Base-by-base conservation (phyloP, 2,329 filamentous ascomycete genomes). In the Cercospora brassicicola region DNA sequence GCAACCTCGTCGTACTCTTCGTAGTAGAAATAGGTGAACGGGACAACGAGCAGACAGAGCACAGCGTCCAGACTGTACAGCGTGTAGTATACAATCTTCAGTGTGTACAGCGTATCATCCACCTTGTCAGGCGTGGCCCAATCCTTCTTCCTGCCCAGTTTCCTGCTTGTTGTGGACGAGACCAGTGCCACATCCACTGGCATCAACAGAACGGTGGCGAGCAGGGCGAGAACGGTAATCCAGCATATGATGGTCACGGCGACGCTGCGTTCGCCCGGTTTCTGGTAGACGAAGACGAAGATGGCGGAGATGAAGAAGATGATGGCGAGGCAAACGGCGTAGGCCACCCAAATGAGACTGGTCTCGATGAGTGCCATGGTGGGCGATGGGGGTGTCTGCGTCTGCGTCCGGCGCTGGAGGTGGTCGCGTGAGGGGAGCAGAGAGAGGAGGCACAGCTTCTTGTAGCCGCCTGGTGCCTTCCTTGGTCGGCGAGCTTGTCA, bases 1-100 rank as follows among this genome's bases (percentile, higher is more conserved):
- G 93, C 93, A 20, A 94, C 90, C 81, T 97, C 93, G 76, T 97
- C 94, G 73, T 96, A 96, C 80, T 98, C 95, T 79, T 99, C 95
- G 76, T 96, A 95, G 89, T 91, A 97, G 79, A 99, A 99, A 83
- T 99, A 99, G 59, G 94, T 91, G 78, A 99, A 99, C 0, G 95
- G 95, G 20, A 98, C 91, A 55, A 97, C 87, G 18, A 98, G 79
- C 56, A 99, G 84, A 77, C 95, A 99, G 10, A 99, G 87, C 5
- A 97, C 79, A 0, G 93, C 92, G 79, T 99, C 95, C 73, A 97
- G 83, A 74, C 92, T 95, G 82, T 98, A 99, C 0, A 99, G 86
- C 0, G 89, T 86, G 80, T 98, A 98, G 82, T 99, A 99, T 66
- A 97, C 91, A 67, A 96, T 86, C 78, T 92, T 92, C 71, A 99